Conservation (phyloP, 768 basidiomycete genomes). For the Hirschioporus abietinus region DNA sequence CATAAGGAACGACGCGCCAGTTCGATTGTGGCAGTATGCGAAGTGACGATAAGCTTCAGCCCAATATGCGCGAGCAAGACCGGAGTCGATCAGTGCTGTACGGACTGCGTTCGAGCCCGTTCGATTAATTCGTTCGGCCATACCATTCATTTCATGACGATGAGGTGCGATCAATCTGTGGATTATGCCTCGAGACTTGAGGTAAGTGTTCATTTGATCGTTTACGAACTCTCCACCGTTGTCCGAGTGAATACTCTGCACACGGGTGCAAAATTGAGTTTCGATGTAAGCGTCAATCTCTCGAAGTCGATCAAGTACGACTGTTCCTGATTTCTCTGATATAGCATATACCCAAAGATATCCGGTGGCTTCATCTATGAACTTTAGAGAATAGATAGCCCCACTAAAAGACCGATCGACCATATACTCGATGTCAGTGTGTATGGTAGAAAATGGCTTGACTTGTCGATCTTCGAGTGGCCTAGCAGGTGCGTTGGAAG, state of each 20-base stretch:
- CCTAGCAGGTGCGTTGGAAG: background rate
- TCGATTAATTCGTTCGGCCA: slow-evolving; percentile 23
- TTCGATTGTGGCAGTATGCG: background rate
- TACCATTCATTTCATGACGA: slow-evolving; percentile 27
- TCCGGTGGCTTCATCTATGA: background rate
- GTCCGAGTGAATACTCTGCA: slow-evolving; percentile 18
- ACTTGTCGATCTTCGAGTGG: background rate
- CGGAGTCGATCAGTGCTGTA: slow-evolving; percentile 18
- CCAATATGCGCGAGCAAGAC: slow-evolving; percentile 19
- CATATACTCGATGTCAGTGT: background rate
- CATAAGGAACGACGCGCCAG: background rate
- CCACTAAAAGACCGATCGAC: background rate
- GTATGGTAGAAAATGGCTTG: background rate
- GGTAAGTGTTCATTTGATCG: slow-evolving; percentile 16
- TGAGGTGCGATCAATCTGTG: slow-evolving; percentile 22
- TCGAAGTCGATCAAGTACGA: background rate
- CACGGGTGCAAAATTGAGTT: background rate
- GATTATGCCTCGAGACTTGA: slow-evolving; percentile 18
- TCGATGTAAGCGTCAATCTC: background rate
- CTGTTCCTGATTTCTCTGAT: background rate
- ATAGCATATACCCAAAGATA: slow-evolving; percentile 4
- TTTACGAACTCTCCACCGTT: slow-evolving; percentile 26
- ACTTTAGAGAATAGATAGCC: background rate
- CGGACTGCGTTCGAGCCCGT: slow-evolving; percentile 23
- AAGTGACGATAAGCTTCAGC: slow-evolving; percentile 1